Evolutionary conservation across 1,139 yeast species (phyloP).

Genomic region (Pichia sp.): DNA sequence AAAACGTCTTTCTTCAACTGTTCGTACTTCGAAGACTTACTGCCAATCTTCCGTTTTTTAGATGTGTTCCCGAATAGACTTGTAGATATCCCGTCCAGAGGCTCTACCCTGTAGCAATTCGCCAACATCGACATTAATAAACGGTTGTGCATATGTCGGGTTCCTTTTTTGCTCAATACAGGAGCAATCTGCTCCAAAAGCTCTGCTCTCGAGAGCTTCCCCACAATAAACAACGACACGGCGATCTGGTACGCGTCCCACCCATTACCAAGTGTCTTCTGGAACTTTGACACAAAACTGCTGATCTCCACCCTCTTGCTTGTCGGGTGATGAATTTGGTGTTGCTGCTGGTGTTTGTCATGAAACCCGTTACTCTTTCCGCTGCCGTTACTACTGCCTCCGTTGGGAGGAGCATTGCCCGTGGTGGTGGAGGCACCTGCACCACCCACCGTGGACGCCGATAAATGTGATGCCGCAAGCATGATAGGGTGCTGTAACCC

Average conservation of each 20-base stretch:
- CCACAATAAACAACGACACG: conserved; percentile 70
- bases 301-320: conserved; percentile 66
- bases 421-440: background rate
- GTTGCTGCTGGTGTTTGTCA: background rate
- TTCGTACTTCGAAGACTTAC: conserved; percentile 65
- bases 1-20: conserved; percentile 79
- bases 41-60: conserved; percentile 37
- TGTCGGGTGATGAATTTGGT: background rate
- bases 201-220: conserved; percentile 74
- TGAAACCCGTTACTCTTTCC: background rate
- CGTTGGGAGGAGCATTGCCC: background rate
- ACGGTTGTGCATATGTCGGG: conserved; percentile 68
- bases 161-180: conserved; percentile 47
- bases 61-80: conserved; percentile 47
- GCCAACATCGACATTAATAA: conserved; percentile 76
- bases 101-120: conserved; percentile 68
- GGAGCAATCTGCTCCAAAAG: conserved; percentile 53
- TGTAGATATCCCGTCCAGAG: conserved; percentile 46
- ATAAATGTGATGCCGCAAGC: background rate
- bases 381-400: background rate
- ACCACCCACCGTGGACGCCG: background rate
- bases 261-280: conserved; percentile 60
- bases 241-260: conserved; percentile 89
- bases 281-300: conserved; percentile 66
- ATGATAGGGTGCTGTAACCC: background rate